phyloP scores from a whole-genome alignment of 441 rosid genomes.

The Pelargonium australe region DNA sequence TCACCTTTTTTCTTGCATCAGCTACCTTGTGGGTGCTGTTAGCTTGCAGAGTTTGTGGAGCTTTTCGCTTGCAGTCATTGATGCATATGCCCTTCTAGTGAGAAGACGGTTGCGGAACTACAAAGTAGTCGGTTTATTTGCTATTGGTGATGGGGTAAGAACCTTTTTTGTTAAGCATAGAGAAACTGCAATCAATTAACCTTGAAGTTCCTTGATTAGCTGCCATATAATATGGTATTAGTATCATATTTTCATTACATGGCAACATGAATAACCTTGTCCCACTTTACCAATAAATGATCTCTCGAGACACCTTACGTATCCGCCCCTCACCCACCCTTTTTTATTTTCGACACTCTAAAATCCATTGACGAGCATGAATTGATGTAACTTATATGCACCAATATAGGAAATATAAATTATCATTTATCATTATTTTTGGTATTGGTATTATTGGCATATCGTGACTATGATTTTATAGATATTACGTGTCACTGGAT shows the following conservation, averaged over 20 bases:
- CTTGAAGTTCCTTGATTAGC: slow-evolving; percentile 1
- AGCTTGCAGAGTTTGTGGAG: slow-evolving; percentile 75
- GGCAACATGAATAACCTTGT: not conserved
- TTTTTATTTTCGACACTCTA: too few relatives aligned
- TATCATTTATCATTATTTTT: too few relatives aligned
- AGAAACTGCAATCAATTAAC: not conserved
- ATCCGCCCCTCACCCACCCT: too few relatives aligned
- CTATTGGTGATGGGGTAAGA: slow-evolving; percentile 82
- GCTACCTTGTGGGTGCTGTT: slow-evolving; percentile 65
- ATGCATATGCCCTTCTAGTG: slow-evolving; percentile 61
- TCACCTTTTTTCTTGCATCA: slow-evolving; percentile 28
- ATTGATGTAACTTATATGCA: too few relatives aligned
- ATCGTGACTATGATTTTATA: too few relatives aligned
- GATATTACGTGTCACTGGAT: too few relatives aligned
- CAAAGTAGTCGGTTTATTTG: slow-evolving; percentile 37
- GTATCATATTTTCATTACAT: slow-evolving; percentile 5
- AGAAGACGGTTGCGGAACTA: slow-evolving; percentile 53
- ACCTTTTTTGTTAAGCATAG: slow-evolving; percentile 5
- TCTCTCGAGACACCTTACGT: not conserved
- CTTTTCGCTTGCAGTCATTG: slow-evolving; percentile 51
- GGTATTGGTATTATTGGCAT: too few relatives aligned
- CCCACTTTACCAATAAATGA: not conserved
- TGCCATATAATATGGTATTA: not conserved
- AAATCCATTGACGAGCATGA: too few relatives aligned
- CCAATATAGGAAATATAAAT: too few relatives aligned